Evolutionary conservation across 73 alveolate genomes (phyloP), one percentile per base, ranked within the genome.

Genomic region (Symbiodinium natans): DNA sequence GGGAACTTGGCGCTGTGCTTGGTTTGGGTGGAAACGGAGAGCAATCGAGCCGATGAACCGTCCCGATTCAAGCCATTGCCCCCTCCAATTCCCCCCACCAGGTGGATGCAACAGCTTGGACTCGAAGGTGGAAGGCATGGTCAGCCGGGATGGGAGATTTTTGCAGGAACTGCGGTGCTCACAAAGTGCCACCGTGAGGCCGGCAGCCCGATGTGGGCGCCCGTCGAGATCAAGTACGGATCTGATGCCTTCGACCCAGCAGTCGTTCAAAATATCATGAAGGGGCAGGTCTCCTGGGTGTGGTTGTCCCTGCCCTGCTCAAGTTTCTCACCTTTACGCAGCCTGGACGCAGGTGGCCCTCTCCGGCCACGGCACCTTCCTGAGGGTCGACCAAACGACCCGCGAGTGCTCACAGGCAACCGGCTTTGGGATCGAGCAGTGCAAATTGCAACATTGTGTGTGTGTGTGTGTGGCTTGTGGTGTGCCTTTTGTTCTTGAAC

Each of bases 301-400:
- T 85, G 93, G 93, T 23, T 85, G 13, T 13, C 93, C 7, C 93
- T 56, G 7, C 93, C 93, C 38, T 46, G 93, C 36, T 25, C 41
- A 10, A 11, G 39, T 5, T 85, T 85, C 39, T 9, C 56, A 31
- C 56, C 56, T 2, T 23, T 85, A 54, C 93, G 93, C 56, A 48
- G 48, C 40, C 48, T 85, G 38, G 82, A 85, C 23, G 8, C 27
- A n/a, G 77, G 82, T 48, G 93, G 93, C 3, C 82, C 93, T 15
- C 82, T 85, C 0, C 93, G 93, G 0, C 93, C 93, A 0, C 1
- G 17, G 13, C 82, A 52, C 1, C 23, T 0, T 25, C 93, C 93
- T 13, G 56, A 46, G 48, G 93, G 93, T 0, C 54, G 38, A 5
- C 36, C 54, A 8, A 2, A 17, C 6, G 29, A 52, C 36, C 93